Conservation (phyloP, 208 protist genomes). For the Angomonas ambiguus region DNA sequence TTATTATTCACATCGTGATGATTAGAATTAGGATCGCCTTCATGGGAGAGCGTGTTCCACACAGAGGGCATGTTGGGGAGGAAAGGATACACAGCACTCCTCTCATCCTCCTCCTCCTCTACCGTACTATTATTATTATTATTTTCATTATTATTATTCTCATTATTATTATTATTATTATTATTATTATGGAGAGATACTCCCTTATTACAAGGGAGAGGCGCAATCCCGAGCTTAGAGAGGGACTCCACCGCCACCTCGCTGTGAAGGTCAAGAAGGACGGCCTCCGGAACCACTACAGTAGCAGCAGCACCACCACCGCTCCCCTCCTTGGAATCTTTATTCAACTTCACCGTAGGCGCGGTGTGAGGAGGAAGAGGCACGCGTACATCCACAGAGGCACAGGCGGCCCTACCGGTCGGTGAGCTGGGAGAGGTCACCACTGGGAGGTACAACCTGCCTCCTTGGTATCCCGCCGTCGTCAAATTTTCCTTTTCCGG, state of each 20-base stretch:
- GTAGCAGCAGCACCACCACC: background rate
- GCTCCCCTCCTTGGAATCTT: too few species aligned
- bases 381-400: background rate
- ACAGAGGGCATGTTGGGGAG: background rate
- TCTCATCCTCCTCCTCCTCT: background rate
- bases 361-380: background rate
- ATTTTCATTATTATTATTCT: background rate
- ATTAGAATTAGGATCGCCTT: too few species aligned
- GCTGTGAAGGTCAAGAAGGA: slow-evolving; percentile 12
- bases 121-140: too few species aligned
- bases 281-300: slow-evolving; percentile 5
- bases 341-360: too few species aligned
- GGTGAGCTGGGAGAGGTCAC: background rate
- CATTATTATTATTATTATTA: background rate
- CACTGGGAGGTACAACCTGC: background rate
- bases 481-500: too few species aligned
- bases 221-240: background rate
- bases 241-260: background rate
- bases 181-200: too few species aligned
- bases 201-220: background rate
- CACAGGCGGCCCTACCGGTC: slow-evolving; percentile 3
- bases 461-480: background rate
- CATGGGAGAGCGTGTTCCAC: background rate
- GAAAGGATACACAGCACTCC: background rate
- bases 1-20: background rate